phyloP scores from a whole-genome alignment of 305 asterid genomes.

The Ilex paraguariensis region DNA sequence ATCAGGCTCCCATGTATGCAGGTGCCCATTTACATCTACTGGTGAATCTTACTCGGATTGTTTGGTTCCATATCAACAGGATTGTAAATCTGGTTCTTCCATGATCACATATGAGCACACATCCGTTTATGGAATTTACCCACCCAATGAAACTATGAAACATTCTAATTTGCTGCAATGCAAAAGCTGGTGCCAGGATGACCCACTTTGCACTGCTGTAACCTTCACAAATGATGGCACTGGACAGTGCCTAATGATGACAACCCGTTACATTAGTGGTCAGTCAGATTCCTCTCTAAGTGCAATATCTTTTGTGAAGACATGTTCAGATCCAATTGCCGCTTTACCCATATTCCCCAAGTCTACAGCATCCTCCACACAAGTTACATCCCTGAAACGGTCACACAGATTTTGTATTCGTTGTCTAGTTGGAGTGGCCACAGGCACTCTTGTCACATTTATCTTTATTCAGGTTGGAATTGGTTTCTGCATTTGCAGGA shows the following conservation, averaged over 20 bases:
- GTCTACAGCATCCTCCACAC: conserved; percentile 6
- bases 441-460: conserved; percentile 21
- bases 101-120: conserved; percentile 26
- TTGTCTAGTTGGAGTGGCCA: conserved; percentile 28
- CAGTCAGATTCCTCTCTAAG: conserved; percentile 26
- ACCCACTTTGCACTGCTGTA: conserved; percentile 30
- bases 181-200: conserved; percentile 25
- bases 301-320: conserved; percentile 27
- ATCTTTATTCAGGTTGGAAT: conserved; percentile 25
- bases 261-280: conserved; percentile 35
- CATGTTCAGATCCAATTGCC: conserved; percentile 38
- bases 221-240: conserved; percentile 32
- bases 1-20: conserved; percentile 25
- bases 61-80: conserved; percentile 26
- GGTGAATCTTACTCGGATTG: conserved; percentile 26
- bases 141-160: conserved; percentile 26
- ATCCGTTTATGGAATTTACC: conserved; percentile 34
- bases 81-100: conserved; percentile 31
- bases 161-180: conserved; percentile 23
- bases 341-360: conserved; percentile 15
- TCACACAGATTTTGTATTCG: conserved; percentile 20
- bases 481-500: conserved; percentile 22
- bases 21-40: conserved; percentile 25
- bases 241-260: conserved; percentile 28
- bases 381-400: conserved; percentile 1